These are phyloP conservation scores for Prunus dulcis DNA, from an alignment of 306 rosid genomes.

Conservation along the genomic window DNA sequence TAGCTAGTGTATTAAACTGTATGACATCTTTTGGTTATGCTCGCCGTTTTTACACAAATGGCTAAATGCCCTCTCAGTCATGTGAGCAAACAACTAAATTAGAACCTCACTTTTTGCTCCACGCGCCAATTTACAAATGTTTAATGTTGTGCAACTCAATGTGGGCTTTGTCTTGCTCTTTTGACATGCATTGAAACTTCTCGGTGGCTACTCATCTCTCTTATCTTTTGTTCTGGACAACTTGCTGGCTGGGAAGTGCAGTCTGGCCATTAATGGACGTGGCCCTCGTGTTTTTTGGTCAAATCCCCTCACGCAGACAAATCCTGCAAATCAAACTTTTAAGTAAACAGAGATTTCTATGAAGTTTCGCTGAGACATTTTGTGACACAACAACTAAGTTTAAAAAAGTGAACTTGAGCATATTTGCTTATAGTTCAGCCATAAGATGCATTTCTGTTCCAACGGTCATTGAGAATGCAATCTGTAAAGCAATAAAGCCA, in stretches of 20 bases:
- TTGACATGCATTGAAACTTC: slow-evolving; percentile 9
- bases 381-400: background rate
- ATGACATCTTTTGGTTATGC: slow-evolving; percentile 5
- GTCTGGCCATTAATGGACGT: slow-evolving; percentile 76
- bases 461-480: background rate
- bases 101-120: slow-evolving; percentile 21
- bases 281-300: slow-evolving; percentile 64
- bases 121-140: slow-evolving; percentile 24
- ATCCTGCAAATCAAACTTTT: slow-evolving; percentile 52
- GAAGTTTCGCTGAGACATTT: background rate
- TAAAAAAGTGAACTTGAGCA: background rate
- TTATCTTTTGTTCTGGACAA: slow-evolving; percentile 36
- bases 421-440: background rate
- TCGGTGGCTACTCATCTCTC: slow-evolving; percentile 22
- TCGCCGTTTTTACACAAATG: slow-evolving; percentile 9
- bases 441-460: background rate
- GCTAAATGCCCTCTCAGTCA: slow-evolving; percentile 23
- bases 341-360: background rate
- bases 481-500: background rate
- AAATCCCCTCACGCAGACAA: slow-evolving; percentile 86
- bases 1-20: slow-evolving; percentile 5
- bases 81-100: slow-evolving; percentile 25
- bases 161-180: background rate
- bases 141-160: slow-evolving; percentile 8
- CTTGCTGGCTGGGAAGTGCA: slow-evolving; percentile 83